Conservation (phyloP, 2,329 filamentous ascomycete species). For the Ceratocystis alfenasii region DNA sequence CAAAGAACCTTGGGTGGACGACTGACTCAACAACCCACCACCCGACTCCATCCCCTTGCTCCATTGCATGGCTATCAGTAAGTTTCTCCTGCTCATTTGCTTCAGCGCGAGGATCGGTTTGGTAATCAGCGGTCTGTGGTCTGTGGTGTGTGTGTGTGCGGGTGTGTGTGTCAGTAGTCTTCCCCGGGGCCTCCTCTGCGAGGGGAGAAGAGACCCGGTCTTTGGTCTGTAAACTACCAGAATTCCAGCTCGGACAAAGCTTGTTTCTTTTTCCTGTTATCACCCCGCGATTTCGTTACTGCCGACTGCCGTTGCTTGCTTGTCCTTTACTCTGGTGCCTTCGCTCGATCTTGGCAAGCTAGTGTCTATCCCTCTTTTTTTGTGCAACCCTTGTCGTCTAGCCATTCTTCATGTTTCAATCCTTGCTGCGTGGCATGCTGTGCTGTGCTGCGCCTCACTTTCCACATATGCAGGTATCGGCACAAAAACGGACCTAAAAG, state of each 20-base stretch:
- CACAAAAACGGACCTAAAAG: not conserved
- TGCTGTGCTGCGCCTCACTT: conserved; percentile 8
- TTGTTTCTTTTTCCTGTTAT: not conserved
- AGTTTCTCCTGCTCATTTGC: not conserved
- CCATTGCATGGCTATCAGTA: not conserved
- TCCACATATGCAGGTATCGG: not conserved
- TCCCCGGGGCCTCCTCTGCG: not conserved
- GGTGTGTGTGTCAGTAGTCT: not conserved
- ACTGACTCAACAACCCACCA: not conserved
- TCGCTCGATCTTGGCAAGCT: too few relatives aligned
- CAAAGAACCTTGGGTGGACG: too few relatives aligned
- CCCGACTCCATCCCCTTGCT: not conserved
- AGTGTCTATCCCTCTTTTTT: too few relatives aligned
- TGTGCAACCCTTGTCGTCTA: conserved; percentile 7
- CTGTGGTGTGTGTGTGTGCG: not conserved
- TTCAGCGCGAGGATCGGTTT: not conserved
- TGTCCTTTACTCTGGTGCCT: too few relatives aligned
- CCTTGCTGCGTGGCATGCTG: not conserved
- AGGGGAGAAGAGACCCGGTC: not conserved
- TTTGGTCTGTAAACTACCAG: not conserved
- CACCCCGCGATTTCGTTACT: too few relatives aligned
- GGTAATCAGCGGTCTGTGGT: not conserved
- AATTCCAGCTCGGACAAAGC: too few relatives aligned
- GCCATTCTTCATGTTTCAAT: not conserved
- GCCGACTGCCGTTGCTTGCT: too few relatives aligned